Base-by-base conservation (phyloP, 345 rosid species). In the Murraya paniculata region DNA sequence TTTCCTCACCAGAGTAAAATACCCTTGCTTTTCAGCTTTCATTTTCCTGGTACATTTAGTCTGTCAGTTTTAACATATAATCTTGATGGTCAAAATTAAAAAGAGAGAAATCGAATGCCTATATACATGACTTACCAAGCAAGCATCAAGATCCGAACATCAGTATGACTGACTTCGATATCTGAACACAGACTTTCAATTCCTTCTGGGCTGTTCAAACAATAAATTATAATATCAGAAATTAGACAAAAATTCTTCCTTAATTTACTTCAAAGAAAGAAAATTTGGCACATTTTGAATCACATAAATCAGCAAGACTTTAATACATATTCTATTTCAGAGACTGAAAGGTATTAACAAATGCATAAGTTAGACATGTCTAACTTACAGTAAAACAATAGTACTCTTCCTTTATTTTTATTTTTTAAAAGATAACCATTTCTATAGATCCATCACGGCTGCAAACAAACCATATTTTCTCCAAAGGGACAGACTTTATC, bases 21-120 rank as follows among this genome's bases (percentile, higher is more conserved):
- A 96, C 75, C 97, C 99, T 73, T 94, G 99, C 84, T 90, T 96
- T 87, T 94, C 98, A 59, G 97, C 86, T 86, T 90, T 92, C 99
- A 96, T 94, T 83, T 92, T 96, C 99, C 99, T 96, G 91, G 31
- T 0, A 82, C 8, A 45, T 28, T 24, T 21, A 78, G 70, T 60
- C 28, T 78, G 25, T 67, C 65, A 72, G 56, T 76, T 75, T 68
- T 74, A 75, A 68, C 10, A 55, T 16, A 76, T 45, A 68, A 75
- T 31, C 71, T 13, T 9, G 33, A 71, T 9, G 53, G 60, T 39
- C 62, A 39, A 75, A 50, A 27, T 60, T 79, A 73, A 62, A 8
- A 30, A 50, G 25, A 39, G 21, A 22, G 36, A 2, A 27, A 72
- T 55, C 18, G 57, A 62, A 38, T 33, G n/a, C 79, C 45, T 62